phyloP scores from a whole-genome alignment of 306 rosid species.

The Nissolia schottii region DNA sequence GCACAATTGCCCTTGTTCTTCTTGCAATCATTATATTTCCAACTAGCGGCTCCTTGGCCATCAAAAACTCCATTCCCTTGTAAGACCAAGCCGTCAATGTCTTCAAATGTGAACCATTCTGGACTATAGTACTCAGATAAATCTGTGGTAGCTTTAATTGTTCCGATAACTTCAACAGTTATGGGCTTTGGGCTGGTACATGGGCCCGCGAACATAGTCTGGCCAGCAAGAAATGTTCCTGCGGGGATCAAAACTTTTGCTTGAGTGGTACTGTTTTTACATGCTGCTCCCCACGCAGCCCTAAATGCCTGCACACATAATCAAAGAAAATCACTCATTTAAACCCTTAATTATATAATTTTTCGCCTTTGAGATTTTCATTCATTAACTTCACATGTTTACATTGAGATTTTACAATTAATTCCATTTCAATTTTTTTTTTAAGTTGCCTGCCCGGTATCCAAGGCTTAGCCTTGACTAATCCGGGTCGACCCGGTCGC shows the following conservation, averaged over 20 bases:
- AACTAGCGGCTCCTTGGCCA: constrained; percentile 53
- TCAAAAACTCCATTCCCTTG: constrained; percentile 59
- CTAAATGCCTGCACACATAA: constrained; percentile 50
- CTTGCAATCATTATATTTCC: constrained; percentile 38
- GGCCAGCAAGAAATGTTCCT: constrained; percentile 48
- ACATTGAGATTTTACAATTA: background rate
- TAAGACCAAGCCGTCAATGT: constrained; percentile 34
- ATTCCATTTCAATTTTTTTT: background rate
- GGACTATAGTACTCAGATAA: constrained; percentile 36
- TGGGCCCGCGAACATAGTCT: constrained; percentile 58
- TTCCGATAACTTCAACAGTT: constrained; percentile 44
- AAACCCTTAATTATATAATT: background rate
- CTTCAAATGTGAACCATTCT: constrained; percentile 56
- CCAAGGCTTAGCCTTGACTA: too few relatives aligned
- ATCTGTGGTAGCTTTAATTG: constrained; percentile 45
- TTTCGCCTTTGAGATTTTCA: background rate
- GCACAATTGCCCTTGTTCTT: background rate
- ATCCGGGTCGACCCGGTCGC: too few relatives aligned
- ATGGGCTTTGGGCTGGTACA: constrained; percentile 51
- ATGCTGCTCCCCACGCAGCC: constrained; percentile 64
- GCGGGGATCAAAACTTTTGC: constrained; percentile 55
- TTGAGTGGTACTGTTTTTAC: constrained; percentile 30
- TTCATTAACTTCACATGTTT: background rate
- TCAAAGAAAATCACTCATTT: background rate
- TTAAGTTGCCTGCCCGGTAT: too few relatives aligned